Conservation (phyloP, 1,284 basidiomycete genomes). For the Irpex lacteus region DNA sequence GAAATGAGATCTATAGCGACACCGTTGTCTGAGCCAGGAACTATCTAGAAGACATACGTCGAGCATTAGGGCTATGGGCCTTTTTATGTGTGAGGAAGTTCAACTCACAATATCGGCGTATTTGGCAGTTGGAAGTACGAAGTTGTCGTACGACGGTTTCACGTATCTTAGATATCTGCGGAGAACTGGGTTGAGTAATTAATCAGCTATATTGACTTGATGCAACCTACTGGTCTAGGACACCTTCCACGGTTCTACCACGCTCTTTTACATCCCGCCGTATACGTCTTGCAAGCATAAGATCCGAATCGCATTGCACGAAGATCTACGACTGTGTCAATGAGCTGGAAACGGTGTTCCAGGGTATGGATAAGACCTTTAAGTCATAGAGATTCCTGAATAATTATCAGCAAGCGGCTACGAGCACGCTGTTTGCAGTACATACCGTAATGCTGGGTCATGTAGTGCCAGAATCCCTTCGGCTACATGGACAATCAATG, state of each 20-base stretch:
- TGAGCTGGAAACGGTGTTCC: not conserved
- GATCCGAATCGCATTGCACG: conserved; percentile 89
- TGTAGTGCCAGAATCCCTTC: conserved; percentile 94
- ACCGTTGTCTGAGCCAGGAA: conserved; percentile 83
- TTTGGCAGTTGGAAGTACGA: conserved; percentile 86
- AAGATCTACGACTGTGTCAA: conserved; percentile 52
- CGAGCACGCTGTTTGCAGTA: not conserved
- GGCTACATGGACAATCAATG: conserved; percentile 38
- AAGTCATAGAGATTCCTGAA: conserved; percentile 84
- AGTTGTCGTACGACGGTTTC: conserved; percentile 92
- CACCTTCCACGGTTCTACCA: conserved; percentile 81
- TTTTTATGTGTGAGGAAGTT: not conserved
- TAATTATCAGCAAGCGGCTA: not conserved
- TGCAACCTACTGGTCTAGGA: conserved; percentile 77
- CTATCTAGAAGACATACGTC: conserved; percentile 57
- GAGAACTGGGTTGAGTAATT: conserved; percentile 8
- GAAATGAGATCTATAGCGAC: conserved; percentile 95
- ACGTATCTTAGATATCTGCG: conserved; percentile 85
- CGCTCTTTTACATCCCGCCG: conserved; percentile 87
- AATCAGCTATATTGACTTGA: conserved; percentile 6
- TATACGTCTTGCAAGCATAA: conserved; percentile 95
- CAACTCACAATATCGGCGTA: conserved; percentile 82
- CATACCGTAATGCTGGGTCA: conserved; percentile 56
- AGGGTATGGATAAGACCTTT: conserved; percentile 56
- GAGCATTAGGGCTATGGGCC: not conserved